These are phyloP conservation scores for Flaveria ramosissima DNA, from an alignment of 129 eudicot species.

Conservation along the genomic window DNA sequence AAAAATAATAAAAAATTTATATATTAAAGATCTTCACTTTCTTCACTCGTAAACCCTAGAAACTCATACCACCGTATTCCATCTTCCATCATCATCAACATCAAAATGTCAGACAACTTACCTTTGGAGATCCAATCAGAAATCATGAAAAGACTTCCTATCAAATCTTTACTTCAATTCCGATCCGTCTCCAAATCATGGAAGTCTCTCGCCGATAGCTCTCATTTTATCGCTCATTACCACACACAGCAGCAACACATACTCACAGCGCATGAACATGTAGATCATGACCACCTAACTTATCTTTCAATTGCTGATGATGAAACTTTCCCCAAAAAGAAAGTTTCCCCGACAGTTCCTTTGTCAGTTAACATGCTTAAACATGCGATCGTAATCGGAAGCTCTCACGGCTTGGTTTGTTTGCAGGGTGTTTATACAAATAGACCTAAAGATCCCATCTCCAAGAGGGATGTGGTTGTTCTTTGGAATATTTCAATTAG, in stretches of 20 bases:
- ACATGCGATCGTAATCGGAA: background rate
- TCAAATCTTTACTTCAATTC: background rate
- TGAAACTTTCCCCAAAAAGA: background rate
- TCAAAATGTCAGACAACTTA: background rate
- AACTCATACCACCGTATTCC: no score
- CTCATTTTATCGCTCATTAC: background rate
- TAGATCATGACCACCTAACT: background rate
- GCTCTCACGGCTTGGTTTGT: conserved; percentile 18
- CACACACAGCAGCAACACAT: background rate
- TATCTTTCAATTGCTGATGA: conserved; percentile 1
- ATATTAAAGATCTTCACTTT: no score
- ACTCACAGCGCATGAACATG: no score
- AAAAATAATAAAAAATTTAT: no score
- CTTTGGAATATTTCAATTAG: conserved; percentile 23
- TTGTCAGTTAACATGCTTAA: background rate
- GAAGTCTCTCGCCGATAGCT: background rate
- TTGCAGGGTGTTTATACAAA: background rate
- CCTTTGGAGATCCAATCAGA: background rate
- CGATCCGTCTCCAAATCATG: conserved; percentile 7
- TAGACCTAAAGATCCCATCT: no score
- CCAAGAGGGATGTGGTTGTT: background rate
- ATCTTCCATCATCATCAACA: no score
- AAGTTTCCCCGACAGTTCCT: background rate
- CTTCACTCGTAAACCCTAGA: no score
- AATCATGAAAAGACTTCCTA: background rate